Percentiles rank a stretch among this genome's conserved stretches.
These are phyloP conservation scores for Kalaharituber pfeilii DNA, from an alignment of 2,329 filamentous ascomycete species.

Conservation along the genomic window DNA sequence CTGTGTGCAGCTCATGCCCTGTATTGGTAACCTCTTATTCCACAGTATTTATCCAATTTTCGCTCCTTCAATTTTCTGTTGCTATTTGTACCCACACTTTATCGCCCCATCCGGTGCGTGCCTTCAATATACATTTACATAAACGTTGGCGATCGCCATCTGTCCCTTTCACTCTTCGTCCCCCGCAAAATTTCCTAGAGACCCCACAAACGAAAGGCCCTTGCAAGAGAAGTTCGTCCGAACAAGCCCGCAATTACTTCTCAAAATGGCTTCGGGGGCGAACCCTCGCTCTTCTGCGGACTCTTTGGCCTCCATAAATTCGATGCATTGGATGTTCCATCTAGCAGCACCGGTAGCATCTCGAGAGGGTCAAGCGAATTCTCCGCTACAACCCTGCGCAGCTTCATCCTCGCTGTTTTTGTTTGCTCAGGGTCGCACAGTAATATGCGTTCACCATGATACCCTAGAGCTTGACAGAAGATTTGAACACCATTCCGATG, in stretches of 20 bases:
- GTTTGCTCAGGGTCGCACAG: slow-evolving; percentile 63
- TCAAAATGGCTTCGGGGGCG: background rate
- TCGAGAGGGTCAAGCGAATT: slow-evolving; percentile 26
- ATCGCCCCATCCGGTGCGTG: background rate
- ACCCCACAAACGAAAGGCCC: background rate
- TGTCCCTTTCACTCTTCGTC: background rate
- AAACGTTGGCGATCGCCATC: background rate
- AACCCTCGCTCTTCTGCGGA: background rate
- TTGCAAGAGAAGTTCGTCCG: background rate
- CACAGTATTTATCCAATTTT: background rate
- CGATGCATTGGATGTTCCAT: too few species aligned
- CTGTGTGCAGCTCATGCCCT: background rate
- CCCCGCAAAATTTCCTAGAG: background rate
- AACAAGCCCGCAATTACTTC: background rate
- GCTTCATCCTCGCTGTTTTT: slow-evolving; percentile 83
- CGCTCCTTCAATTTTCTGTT: slow-evolving; percentile 1
- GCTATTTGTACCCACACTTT: background rate
- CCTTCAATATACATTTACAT: background rate
- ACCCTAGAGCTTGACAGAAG: slow-evolving; percentile 73
- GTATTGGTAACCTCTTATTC: background rate
- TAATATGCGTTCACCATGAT: slow-evolving; percentile 84
- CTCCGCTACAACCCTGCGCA: slow-evolving; percentile 51
- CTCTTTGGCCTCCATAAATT: background rate
- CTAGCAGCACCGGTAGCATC: background rate
- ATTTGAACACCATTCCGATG: slow-evolving; percentile 67